Evolutionary conservation across 1,284 basidiomycete genomes (phyloP).

Genomic region (Moesziomyces antarcticus): DNA sequence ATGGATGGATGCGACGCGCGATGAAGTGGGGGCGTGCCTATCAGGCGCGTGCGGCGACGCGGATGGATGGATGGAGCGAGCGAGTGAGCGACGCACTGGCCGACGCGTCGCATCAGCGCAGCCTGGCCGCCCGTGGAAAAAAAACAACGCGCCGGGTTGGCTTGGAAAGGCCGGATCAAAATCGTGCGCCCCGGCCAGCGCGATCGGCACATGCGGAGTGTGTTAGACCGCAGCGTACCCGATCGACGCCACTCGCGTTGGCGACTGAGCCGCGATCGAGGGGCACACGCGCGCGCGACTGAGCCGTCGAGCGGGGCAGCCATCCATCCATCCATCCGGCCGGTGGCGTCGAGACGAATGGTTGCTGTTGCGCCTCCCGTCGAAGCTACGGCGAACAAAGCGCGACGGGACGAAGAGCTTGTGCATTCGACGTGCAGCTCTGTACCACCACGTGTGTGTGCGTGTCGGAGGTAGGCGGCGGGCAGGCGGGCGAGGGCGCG

Average conservation of each 20-base stretch:
- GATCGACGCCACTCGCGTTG: neutral
- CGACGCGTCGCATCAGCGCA: neutral
- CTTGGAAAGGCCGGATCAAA: neutral
- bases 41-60: neutral
- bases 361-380: neutral
- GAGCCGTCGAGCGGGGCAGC: neutral
- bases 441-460: neutral
- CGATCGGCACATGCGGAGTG: neutral
- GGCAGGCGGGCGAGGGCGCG: neutral
- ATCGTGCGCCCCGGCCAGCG: neutral
- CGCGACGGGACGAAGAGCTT: neutral
- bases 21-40: conserved; percentile 1
- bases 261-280: neutral
- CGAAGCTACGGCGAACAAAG: neutral
- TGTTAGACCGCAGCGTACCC: neutral
- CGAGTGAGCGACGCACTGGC: neutral
- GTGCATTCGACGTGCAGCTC: neutral
- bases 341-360: neutral
- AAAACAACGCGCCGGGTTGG: neutral
- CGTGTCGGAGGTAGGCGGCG: neutral
- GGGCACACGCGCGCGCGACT: neutral
- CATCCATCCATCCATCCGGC: neutral
- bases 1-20: conserved; percentile 31
- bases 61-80: neutral
- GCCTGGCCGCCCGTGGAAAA: neutral